Evolutionary conservation across 202 grass and related monocot genomes (phyloP), one percentile per base, ranked within the genome.

Genomic region (Musa balbisiana): DNA sequence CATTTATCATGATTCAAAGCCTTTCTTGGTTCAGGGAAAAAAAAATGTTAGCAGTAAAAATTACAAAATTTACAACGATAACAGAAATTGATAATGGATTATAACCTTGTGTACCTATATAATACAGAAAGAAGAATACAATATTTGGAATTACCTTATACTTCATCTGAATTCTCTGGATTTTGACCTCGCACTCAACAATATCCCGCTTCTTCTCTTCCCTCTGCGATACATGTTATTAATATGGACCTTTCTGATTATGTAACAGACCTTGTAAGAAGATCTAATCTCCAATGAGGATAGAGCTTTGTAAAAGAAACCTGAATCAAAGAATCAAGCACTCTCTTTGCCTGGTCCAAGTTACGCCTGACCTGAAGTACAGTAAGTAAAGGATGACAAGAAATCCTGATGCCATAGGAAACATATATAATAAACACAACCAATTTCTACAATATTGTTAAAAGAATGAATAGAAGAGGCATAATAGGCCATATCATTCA

Each of bases 281-380:
- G 74, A 43, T 43, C 55, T 3, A 49, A 24, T 62, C 16, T 82
- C 72, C 73, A 64, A 9, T 8, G 24, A 53, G 8, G n/a, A 73
- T 54, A 53, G 3, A 55, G n/a, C 11, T 24, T 72, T 72, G 2
- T 54, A 19, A 43, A 73, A 74, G 76, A 72, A 80, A 99, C 95
- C 95, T 99, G 95, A 81, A 99, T 88, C 55, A 99, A 81, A 82
- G 91, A 85, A 72, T 89, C 89, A 87, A 99, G 69, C 72, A 99
- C 27, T 85, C 81, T 71, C 83, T 91, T 99, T 20, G 91, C 95
- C 72, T 99, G 95, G 66, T 95, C 91, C 87, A 95, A 95, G 84
- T 92, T 95, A 67, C 87, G 95, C 5, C 89, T 87, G 11, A 99
- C 95, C 95, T 99, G 86, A 78, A 83, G 22, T 9, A 55, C 54